Base-by-base conservation (phyloP, 176 grass and related monocot genomes). In the Eremochloa ophiuroides region DNA sequence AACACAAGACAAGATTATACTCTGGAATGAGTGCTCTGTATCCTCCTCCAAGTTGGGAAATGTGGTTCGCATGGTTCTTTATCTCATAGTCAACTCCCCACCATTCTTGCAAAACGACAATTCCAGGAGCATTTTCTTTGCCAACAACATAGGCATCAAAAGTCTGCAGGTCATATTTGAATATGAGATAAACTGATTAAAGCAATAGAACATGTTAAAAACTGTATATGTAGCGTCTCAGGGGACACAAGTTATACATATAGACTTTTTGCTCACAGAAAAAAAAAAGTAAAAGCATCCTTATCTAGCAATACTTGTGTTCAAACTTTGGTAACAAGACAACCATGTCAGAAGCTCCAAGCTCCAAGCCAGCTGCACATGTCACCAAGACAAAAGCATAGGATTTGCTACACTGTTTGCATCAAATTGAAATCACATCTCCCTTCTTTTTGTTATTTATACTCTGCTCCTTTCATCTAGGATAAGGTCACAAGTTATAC, bases 81-180 rank as follows among this genome's bases (percentile, higher is more conserved):
- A 98, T 80, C 90, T 98, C 92, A 71, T 91, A 95, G 34, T 98
- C 95, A 84, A 98, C 90, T 18, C 95, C 95, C 95, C 95, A 98
- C 95, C 92, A 94, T 83, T 98, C 92, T 73, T 98, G 95, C 88
- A 98, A 71, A 59, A 98, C 95, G 16, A 98, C 92, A 78, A 98
- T 91, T 48, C 90, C 95, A 64, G 95, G 92, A 76, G 95, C 88
- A 73, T 95, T 93, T 81, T 95, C 95, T 89, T 98, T 98, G 18
- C 95, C 95, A 68, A 93, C 86, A 67, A 98, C 79, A 85, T 95
- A 93, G 12, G 84, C 92, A 89, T 98, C 93, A 77, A 98, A 98
- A 48, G 86, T 95, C 95, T 98, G 66, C 8, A 76, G 18, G 28
- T 64, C 40, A 33, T 33, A 69, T 37, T 39, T 26, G 2, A 69